Conservation (phyloP, 1,284 basidiomycete species). For the Ustilago xerochloae region DNA sequence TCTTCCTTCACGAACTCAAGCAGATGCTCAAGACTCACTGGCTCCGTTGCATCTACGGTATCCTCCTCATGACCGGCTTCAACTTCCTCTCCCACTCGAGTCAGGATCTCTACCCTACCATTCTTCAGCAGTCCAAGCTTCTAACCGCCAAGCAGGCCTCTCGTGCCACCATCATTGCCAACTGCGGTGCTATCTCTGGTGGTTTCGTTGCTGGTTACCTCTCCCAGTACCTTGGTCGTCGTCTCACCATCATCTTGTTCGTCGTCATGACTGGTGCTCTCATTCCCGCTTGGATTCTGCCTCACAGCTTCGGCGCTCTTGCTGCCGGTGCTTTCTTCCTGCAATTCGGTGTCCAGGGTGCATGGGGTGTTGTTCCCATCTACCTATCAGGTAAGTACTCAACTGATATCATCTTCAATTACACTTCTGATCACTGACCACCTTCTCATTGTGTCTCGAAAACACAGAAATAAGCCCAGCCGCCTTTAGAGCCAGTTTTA, state of each 20-base stretch:
- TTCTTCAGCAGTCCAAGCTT: conserved; percentile 59
- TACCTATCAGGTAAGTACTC: no score
- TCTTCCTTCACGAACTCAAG: conserved; percentile 78
- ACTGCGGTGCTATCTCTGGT: conserved; percentile 80
- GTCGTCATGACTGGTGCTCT: conserved; percentile 53
- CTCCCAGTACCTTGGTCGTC: conserved; percentile 87
- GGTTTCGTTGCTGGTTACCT: conserved; percentile 81
- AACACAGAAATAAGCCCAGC: conserved; percentile 90
- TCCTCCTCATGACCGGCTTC: conserved; percentile 74
- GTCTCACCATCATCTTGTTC: conserved; percentile 83
- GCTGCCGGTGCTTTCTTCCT: conserved; percentile 72
- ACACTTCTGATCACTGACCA: no score
- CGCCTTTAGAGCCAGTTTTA: conserved; percentile 92
- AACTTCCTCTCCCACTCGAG: conserved; percentile 80
- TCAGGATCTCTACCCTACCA: conserved; percentile 64
- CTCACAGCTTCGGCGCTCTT: conserved; percentile 66
- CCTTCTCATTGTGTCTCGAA: no score
- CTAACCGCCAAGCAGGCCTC: conserved; percentile 74
- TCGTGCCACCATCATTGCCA: conserved; percentile 89
- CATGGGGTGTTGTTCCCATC: conserved; percentile 78
- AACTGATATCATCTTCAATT: no score
- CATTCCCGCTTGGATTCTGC: conserved; percentile 69
- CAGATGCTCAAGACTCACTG: conserved; percentile 86
- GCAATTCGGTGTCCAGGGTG: conserved; percentile 69
- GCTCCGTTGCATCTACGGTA: conserved; percentile 84